A percentile compares a stretch with the other conserved stretches of the same genome.
phyloP scores from a whole-genome alignment of 257 asterid genomes.

The Nicotiana tabacum region DNA sequence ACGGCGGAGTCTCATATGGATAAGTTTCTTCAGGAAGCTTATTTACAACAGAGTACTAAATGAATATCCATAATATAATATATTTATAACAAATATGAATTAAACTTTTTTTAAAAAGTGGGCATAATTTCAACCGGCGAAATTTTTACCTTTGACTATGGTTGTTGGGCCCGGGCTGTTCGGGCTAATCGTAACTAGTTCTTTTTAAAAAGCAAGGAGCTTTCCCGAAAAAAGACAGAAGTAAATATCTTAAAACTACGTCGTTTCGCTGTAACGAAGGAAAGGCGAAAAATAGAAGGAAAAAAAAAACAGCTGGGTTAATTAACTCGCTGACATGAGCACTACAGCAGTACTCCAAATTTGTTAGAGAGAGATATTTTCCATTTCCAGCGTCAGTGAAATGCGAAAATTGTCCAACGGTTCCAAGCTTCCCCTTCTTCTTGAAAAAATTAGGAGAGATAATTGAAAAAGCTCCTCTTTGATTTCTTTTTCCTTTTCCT shows the following conservation, averaged over 20 bases:
- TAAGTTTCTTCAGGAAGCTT: too few species aligned
- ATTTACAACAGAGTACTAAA: too few species aligned
- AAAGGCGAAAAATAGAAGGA: not conserved
- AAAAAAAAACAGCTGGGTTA: not conserved
- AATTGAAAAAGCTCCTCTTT: not conserved
- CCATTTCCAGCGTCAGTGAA: not conserved
- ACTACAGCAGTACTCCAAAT: not conserved
- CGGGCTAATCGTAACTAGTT: too few species aligned
- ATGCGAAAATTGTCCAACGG: not conserved
- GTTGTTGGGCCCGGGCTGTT: too few species aligned
- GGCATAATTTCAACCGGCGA: too few species aligned
- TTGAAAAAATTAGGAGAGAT: too few species aligned
- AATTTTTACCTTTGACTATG: too few species aligned
- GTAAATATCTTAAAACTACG: not conserved
- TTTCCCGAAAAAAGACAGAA: not conserved
- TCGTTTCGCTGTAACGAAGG: not conserved
- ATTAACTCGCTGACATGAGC: not conserved
- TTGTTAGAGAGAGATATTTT: not conserved
- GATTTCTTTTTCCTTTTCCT: not conserved
- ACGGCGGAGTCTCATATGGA: too few species aligned
- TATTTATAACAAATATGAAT: too few species aligned
- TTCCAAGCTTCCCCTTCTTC: not conserved
- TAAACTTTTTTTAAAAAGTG: too few species aligned
- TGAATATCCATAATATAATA: too few species aligned
- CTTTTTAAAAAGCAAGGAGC: not conserved